Conservation (phyloP, 129 eudicot genomes). For the Sambucus nigra region DNA sequence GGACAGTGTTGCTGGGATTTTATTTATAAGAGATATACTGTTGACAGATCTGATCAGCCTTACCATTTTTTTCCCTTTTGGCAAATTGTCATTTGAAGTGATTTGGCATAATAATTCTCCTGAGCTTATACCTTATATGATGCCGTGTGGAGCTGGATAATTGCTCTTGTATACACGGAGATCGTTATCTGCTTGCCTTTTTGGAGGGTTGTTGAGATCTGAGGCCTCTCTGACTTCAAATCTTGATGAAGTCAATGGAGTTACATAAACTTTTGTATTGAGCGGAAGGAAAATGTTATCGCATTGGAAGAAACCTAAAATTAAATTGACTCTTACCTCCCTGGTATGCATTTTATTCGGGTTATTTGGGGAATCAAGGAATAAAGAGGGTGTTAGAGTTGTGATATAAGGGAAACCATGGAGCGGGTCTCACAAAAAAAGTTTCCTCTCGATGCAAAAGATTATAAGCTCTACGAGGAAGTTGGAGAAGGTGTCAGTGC, state of each 20-base stretch:
- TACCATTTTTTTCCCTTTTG: not conserved
- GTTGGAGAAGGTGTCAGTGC: constrained; percentile 99
- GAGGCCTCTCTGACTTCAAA: not conserved
- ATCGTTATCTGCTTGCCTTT: too few relatives aligned
- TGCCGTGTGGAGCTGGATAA: too few relatives aligned
- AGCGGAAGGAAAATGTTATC: constrained; percentile 29
- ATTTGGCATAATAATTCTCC: not conserved
- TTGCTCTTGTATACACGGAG: too few relatives aligned
- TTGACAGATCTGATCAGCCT: not conserved
- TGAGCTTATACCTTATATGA: too few relatives aligned
- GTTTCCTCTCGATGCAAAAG: constrained; percentile 60
- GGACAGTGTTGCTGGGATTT: not conserved
- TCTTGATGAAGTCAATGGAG: constrained; percentile 7
- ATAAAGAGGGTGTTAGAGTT: constrained; percentile 19
- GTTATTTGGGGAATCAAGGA: constrained; percentile 18
- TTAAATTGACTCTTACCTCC: constrained; percentile 11
- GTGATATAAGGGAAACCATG: constrained; percentile 39
- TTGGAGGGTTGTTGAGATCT: not conserved
- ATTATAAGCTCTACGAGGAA: constrained; percentile 72
- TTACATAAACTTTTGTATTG: constrained; percentile 5
- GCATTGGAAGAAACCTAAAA: constrained; percentile 19
- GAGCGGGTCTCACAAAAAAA: constrained; percentile 36
- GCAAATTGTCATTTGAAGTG: not conserved
- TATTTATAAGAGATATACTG: too few relatives aligned
- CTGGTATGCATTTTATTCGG: constrained; percentile 6